These are phyloP conservation scores for Mrakia blollopis DNA, from an alignment of 768 basidiomycete species.

Conservation along the genomic window DNA sequence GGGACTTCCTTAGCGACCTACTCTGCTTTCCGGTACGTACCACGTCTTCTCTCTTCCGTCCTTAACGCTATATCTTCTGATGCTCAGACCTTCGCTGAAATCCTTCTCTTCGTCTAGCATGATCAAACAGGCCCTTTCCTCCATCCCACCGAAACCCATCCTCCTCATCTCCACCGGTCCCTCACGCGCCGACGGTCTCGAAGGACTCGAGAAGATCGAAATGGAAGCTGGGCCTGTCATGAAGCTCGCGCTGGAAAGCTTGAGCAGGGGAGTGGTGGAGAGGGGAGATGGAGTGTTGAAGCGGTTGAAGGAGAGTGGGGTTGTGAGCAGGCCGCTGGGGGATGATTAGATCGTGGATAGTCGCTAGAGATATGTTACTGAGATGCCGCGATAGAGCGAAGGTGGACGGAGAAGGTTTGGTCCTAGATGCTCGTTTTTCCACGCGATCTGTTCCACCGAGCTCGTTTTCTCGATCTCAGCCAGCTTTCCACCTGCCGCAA, in stretches of 20 bases:
- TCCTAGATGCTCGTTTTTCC: too few relatives aligned
- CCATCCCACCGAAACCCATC: constrained; percentile 59
- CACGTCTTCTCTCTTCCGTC: too few relatives aligned
- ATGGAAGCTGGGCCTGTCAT: constrained; percentile 68
- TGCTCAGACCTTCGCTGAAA: background rate
- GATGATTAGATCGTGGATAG: constrained; percentile 7
- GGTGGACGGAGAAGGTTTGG: too few relatives aligned
- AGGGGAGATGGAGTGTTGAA: constrained; percentile 3
- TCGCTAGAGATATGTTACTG: too few relatives aligned
- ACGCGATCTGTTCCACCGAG: too few relatives aligned
- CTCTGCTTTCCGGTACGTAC: constrained; percentile 76
- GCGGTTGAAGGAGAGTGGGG: constrained; percentile 13
- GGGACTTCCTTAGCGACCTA: constrained; percentile 92
- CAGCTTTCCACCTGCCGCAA: too few relatives aligned
- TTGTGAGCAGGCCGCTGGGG: constrained; percentile 9
- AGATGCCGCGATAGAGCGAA: too few relatives aligned
- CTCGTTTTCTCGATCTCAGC: too few relatives aligned
- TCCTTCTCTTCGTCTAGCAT: constrained; percentile 52
- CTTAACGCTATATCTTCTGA: background rate
- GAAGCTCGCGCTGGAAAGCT: constrained; percentile 56
- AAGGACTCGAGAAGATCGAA: constrained; percentile 72
- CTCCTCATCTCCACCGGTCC: constrained; percentile 83
- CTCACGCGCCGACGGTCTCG: constrained; percentile 65
- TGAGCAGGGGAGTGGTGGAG: constrained; percentile 53
- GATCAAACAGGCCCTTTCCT: constrained; percentile 69